A percentile compares a stretch with the other conserved stretches of the same genome.
Evolutionary conservation across 2,329 filamentous ascomycete genomes (phyloP).

Genomic region (Lojkania enalia): DNA sequence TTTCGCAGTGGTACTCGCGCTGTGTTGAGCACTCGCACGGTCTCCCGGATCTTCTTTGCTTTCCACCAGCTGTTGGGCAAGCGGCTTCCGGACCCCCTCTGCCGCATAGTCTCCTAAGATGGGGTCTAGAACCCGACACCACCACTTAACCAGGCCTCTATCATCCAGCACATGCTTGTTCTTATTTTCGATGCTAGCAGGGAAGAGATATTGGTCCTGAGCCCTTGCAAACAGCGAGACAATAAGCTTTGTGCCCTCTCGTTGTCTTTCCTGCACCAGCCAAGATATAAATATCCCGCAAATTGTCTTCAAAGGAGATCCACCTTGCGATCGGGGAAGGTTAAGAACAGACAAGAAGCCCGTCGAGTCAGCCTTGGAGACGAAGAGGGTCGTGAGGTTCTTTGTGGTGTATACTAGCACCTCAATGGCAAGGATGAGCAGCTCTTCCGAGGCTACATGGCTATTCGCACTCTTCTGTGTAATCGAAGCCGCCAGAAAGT

Average conservation of each 20-base stretch:
- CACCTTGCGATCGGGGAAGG: conserved; percentile 51
- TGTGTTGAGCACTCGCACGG: conserved; percentile 16
- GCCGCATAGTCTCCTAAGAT: conserved; percentile 60
- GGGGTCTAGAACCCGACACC: conserved; percentile 85
- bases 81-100: conserved; percentile 44
- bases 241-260: conserved; percentile 68
- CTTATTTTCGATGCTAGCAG: conserved; percentile 81
- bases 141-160: conserved; percentile 88
- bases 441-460: conserved; percentile 45
- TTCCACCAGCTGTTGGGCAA: conserved; percentile 36
- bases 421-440: conserved; percentile 83
- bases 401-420: conserved; percentile 82
- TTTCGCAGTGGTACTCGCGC: conserved; percentile 52
- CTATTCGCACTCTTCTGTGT: conserved; percentile 24
- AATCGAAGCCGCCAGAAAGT: conserved; percentile 69
- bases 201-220: conserved; percentile 93
- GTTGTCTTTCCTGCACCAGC: conserved; percentile 68
- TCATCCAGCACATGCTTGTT: conserved; percentile 93
- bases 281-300: conserved; percentile 75
- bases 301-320: conserved; percentile 74
- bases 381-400: conserved; percentile 82
- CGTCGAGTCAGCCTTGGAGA: conserved; percentile 96
- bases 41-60: conserved; percentile 28
- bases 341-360: conserved; percentile 75
- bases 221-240: conserved; percentile 90